Percentiles rank a stretch among this genome's conserved stretches.
Evolutionary conservation across 495 filamentous ascomycete species (phyloP).

Genomic region (Xylaria cubensis): DNA sequence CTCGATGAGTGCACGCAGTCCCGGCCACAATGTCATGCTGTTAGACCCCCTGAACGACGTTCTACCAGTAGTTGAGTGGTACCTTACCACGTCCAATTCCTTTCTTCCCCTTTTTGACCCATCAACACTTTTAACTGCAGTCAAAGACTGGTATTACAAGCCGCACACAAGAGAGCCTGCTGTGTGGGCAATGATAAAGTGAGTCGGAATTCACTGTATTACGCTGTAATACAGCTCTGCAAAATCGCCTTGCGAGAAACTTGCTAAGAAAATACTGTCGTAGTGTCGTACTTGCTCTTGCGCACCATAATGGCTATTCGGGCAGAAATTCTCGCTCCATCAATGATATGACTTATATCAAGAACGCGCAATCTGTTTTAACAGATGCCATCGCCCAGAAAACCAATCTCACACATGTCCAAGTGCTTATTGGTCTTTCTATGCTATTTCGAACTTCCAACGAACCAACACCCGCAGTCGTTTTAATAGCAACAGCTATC

Average conservation of each 20-base stretch:
- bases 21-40: not conserved
- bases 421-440: constrained; percentile 26
- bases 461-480: constrained; percentile 16
- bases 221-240: not conserved
- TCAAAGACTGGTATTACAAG: constrained; percentile 23
- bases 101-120: constrained; percentile 29
- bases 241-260: not conserved
- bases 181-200: constrained; percentile 34
- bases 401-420: constrained; percentile 19
- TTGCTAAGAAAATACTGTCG: not conserved
- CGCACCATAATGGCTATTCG: constrained; percentile 6
- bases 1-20: not conserved
- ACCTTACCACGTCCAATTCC: constrained; percentile 22
- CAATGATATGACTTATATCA: constrained; percentile 10
- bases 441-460: constrained; percentile 22
- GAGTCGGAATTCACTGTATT: not conserved
- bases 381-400: constrained; percentile 24
- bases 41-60: constrained; percentile 19
- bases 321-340: not conserved
- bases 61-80: constrained; percentile 23
- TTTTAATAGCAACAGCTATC: constrained; percentile 28
- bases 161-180: constrained; percentile 19
- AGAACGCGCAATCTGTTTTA: constrained; percentile 30
- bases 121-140: constrained; percentile 7
- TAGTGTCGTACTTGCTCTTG: constrained; percentile 27